These are phyloP conservation scores for Verticillium alfalfae DNA, from an alignment of 2,329 filamentous ascomycete species.

Conservation along the genomic window DNA sequence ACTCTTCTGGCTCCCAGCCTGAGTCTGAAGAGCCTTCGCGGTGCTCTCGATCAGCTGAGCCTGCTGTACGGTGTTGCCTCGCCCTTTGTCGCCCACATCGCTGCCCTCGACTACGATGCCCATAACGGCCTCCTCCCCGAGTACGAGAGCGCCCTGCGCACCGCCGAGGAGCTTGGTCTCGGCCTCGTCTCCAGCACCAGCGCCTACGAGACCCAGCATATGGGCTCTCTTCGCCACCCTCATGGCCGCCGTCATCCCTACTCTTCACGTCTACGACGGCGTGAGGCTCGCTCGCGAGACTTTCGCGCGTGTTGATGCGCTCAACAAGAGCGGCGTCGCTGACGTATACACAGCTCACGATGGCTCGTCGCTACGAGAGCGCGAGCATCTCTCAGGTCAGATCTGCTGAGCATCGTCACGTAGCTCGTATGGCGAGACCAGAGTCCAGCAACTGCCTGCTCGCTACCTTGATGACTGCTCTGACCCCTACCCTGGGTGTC, in stretches of 20 bases:
- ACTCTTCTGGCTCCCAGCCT: constrained; percentile 82
- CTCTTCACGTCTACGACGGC: constrained; percentile 83
- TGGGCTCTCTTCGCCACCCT: constrained; percentile 85
- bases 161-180: constrained; percentile 86
- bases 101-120: constrained; percentile 78
- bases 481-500: constrained; percentile 76
- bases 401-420: constrained; percentile 66
- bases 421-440: no score
- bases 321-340: constrained; percentile 66
- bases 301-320: constrained; percentile 68
- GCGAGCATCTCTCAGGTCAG: constrained; percentile 62
- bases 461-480: constrained; percentile 70
- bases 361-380: constrained; percentile 57
- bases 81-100: constrained; percentile 87
- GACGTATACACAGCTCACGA: constrained; percentile 62
- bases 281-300: constrained; percentile 79
- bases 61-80: constrained; percentile 88
- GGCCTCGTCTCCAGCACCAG: constrained; percentile 81
- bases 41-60: constrained; percentile 85
- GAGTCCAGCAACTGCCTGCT: constrained; percentile 93
- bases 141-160: constrained; percentile 72
- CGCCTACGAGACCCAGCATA: constrained; percentile 90
- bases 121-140: constrained; percentile 73
- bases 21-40: constrained; percentile 72
- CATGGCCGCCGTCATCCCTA: constrained; percentile 72